Conservation (phyloP, 768 basidiomycete species). For the Boletellus emodensis region DNA sequence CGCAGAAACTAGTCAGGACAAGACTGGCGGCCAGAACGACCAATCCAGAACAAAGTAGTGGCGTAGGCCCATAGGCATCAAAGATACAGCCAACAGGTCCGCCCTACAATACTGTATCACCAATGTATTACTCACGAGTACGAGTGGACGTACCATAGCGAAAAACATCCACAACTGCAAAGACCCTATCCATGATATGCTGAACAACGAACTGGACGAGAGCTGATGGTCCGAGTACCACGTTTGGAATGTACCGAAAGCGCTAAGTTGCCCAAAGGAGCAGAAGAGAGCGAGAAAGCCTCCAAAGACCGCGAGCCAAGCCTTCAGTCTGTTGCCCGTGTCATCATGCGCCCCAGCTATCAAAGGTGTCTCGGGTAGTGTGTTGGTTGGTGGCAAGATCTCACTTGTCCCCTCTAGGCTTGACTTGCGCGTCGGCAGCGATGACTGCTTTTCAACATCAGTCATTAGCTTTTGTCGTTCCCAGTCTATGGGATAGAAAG, state of each 20-base stretch:
- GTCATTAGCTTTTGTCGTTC: constrained; percentile 20
- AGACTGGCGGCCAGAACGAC: constrained; percentile 47
- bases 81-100: constrained; percentile 57
- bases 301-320: constrained; percentile 54
- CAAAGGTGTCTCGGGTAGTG: constrained; percentile 14
- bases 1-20: constrained; percentile 58
- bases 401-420: constrained; percentile 22
- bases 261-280: constrained; percentile 68
- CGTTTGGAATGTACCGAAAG: constrained; percentile 69
- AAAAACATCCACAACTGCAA: constrained; percentile 68
- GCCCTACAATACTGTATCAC: constrained; percentile 40
- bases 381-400: constrained; percentile 21
- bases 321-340: constrained; percentile 18
- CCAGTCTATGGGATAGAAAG: constrained; percentile 1
- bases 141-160: constrained; percentile 48
- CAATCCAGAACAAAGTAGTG: constrained; percentile 50
- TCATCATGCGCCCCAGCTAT: constrained; percentile 10
- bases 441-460: constrained; percentile 29
- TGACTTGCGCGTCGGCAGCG: constrained; percentile 15
- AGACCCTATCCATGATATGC: constrained; percentile 70
- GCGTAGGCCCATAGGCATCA: constrained; percentile 56
- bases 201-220: constrained; percentile 43
- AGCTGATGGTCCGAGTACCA: constrained; percentile 66
- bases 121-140: not conserved
- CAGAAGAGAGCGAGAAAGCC: constrained; percentile 65